Evolutionary conservation across 1,139 yeast species (phyloP), one percentile per base, ranked within the genome.

Genomic region (Geotrichum carabidarum): DNA sequence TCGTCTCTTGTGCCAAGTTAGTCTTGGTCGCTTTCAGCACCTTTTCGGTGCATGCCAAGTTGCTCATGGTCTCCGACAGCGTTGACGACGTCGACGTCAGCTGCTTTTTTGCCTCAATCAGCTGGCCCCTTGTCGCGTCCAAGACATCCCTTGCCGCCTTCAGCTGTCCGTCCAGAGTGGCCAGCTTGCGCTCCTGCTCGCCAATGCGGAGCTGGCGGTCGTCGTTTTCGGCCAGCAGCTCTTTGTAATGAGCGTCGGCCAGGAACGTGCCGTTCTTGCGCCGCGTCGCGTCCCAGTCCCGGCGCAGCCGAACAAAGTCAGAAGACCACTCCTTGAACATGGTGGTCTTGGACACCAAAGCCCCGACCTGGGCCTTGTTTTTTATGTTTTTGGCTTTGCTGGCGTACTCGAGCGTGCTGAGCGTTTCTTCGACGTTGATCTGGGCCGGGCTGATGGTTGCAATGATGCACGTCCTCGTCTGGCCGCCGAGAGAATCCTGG

Each of bases 361-460:
- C 81, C 65, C 76, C 86, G 66, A 74, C 78, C 64, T 83, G 90
- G 53, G 91, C 91, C 53, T 80, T 76, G 66, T 89, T 89, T 63
- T 80, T 82, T 60, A 89, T 87, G 56, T 80, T 83, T 62, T 86
- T 86, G 14, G 73, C 96, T 55, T 89, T 80, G 55, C 82, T 80
- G 1, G 96, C 96, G 68, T 89, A 90, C 60, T 87, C 94, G 56
- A 90, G 74, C 0, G 96, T 89, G 50, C 93, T 86, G 17, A 83
- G 69, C 0, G 96, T 87, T 68, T 89, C 95, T 38, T 86, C 95
- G 47, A 82, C 65, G 54, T 86, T 84, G 15, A 80, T 78, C 62
- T 78, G 78, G 1, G 93, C 89, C 0, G 95, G 96, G 1, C 95
- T 85, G 4, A 90, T 78, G 1, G 95, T 86, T 36, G 95, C 94